Evolutionary conservation across 2,329 filamentous ascomycete species (phyloP).

Genomic region (Neurospora sp.): DNA sequence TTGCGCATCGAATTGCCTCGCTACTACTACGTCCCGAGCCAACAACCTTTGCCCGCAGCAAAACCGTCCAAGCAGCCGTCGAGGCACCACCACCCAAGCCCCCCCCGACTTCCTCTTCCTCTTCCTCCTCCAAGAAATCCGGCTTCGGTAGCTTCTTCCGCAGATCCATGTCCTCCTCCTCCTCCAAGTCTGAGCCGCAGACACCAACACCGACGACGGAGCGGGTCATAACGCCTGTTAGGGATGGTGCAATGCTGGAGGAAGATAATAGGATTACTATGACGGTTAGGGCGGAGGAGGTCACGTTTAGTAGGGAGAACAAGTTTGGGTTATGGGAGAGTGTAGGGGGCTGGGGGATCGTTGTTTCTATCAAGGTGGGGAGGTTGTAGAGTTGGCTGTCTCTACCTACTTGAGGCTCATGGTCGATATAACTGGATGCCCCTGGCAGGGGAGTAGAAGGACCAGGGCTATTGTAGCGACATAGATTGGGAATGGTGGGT

Average conservation of each 20-base stretch:
- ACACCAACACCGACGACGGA: not conserved
- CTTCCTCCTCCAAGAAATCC: not conserved
- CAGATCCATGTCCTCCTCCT: not conserved
- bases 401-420: not conserved
- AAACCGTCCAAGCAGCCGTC: not conserved
- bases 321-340: slow-evolving; percentile 44
- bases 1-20: not conserved
- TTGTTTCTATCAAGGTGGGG: slow-evolving; percentile 27
- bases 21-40: not conserved
- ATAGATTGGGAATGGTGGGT: no score
- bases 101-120: not conserved
- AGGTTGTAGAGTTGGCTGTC: not conserved
- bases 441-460: no score
- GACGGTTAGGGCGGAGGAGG: slow-evolving; percentile 33
- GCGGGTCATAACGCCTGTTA: not conserved
- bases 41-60: not conserved
- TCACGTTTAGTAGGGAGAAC: slow-evolving; percentile 42
- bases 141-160: not conserved
- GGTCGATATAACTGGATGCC: not conserved
- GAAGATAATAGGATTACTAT: slow-evolving; percentile 26
- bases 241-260: not conserved
- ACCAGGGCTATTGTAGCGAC: no score
- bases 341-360: slow-evolving; percentile 38
- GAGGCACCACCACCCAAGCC: not conserved
- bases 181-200: not conserved